Evolutionary conservation across 306 rosid genomes (phyloP).

Genomic region (Dicorynia guianensis): DNA sequence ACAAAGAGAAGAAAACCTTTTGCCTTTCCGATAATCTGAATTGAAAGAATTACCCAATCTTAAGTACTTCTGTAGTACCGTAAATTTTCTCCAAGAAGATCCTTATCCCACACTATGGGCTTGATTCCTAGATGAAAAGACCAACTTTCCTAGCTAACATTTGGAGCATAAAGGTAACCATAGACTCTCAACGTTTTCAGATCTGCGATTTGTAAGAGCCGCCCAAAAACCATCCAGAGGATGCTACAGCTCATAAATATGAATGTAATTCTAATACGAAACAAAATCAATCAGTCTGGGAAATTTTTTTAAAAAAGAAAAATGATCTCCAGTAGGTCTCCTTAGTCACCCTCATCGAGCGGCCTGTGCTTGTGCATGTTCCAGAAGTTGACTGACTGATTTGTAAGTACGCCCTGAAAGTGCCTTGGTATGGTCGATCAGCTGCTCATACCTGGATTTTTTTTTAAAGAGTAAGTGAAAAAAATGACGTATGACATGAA

Average conservation of each 20-base stretch:
- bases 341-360: constrained; percentile 47
- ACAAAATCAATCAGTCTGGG: neutral
- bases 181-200: too few relatives aligned
- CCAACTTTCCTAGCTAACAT: too few relatives aligned
- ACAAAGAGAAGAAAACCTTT: too few relatives aligned
- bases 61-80: too few relatives aligned
- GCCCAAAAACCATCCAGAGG: neutral
- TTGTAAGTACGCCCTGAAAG: constrained; percentile 82
- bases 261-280: constrained; percentile 1
- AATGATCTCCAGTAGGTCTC: neutral
- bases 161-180: too few relatives aligned
- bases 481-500: neutral
- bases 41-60: too few relatives aligned
- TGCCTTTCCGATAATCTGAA: too few relatives aligned
- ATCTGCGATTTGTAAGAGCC: too few relatives aligned
- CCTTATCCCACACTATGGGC: too few relatives aligned
- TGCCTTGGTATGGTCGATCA: constrained; percentile 79
- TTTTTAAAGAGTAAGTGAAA: neutral
- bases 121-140: too few relatives aligned
- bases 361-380: constrained; percentile 62
- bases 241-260: neutral
- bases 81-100: too few relatives aligned
- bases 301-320: neutral
- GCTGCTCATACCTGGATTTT: constrained; percentile 59
- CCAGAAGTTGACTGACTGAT: constrained; percentile 71